A percentile compares a stretch with the other conserved stretches of the same genome.
phyloP scores from a whole-genome alignment of 1,284 basidiomycete genomes.

The Rhodotorula sp. region DNA sequence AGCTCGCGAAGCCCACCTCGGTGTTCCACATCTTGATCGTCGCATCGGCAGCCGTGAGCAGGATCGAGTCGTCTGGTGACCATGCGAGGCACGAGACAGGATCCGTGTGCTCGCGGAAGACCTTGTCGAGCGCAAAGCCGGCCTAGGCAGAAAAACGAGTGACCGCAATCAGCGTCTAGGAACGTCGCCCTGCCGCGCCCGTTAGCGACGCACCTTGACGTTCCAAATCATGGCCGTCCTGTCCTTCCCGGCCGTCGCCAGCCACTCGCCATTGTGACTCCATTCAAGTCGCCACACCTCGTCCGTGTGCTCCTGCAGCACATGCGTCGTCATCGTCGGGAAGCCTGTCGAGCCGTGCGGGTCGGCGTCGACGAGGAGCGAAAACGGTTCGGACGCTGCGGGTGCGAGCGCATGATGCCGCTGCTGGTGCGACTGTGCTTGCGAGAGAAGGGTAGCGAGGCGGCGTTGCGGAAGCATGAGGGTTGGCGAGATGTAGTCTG shows the following conservation, averaged over 20 bases:
- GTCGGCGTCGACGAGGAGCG: constrained; percentile 82
- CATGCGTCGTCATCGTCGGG: constrained; percentile 78
- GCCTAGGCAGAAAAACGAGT: constrained; percentile 53
- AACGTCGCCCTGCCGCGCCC: too few species aligned
- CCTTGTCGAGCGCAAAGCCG: constrained; percentile 63
- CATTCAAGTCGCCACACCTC: constrained; percentile 96
- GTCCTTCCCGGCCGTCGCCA: constrained; percentile 88
- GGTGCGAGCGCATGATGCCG: constrained; percentile 59
- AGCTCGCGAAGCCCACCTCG: constrained; percentile 57
- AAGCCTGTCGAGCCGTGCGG: constrained; percentile 64
- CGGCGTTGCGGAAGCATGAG: constrained; percentile 91
- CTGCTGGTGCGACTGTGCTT: constrained; percentile 79
- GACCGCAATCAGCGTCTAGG: constrained; percentile 3
- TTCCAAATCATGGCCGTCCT: constrained; percentile 86
- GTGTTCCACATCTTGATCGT: constrained; percentile 83
- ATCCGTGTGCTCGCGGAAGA: constrained; percentile 72
- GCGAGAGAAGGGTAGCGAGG: constrained; percentile 78
- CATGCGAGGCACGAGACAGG: constrained; percentile 79
- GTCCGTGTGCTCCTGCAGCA: constrained; percentile 80
- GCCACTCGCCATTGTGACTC: constrained; percentile 81
- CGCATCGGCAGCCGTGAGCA: constrained; percentile 78
- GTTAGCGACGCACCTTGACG: constrained; percentile 63
- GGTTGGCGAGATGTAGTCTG: constrained; percentile 82
- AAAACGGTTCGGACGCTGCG: constrained; percentile 75
- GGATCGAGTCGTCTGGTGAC: constrained; percentile 79